phyloP scores from a whole-genome alignment of 805 yeast genomes.

The Cyberlindnera mississippiensis region DNA sequence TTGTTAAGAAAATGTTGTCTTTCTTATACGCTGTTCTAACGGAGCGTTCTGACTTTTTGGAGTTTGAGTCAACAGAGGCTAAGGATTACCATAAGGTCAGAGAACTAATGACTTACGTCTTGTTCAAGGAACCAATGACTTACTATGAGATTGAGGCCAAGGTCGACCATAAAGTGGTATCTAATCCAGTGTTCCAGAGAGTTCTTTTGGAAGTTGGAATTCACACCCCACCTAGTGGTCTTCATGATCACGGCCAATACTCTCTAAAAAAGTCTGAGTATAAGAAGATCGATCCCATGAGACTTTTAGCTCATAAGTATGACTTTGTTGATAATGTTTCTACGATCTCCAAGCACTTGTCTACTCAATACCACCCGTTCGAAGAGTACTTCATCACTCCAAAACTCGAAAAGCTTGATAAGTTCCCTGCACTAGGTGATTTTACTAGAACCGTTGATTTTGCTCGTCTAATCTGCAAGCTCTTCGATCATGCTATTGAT shows the following conservation, averaged over 20 bases:
- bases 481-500: constrained; percentile 50
- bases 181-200: constrained; percentile 52
- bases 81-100: constrained; percentile 31
- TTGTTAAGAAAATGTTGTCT: constrained; percentile 77
- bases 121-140: constrained; percentile 50
- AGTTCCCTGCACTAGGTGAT: constrained; percentile 42
- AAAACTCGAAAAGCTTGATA: constrained; percentile 26
- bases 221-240: constrained; percentile 62
- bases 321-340: constrained; percentile 51
- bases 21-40: constrained; percentile 66
- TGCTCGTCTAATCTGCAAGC: constrained; percentile 53
- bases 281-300: constrained; percentile 55
- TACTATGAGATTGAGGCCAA: constrained; percentile 46
- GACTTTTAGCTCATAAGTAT: constrained; percentile 39
- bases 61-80: constrained; percentile 31
- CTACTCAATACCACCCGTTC: constrained; percentile 22
- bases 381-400: constrained; percentile 48
- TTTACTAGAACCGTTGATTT: constrained; percentile 50
- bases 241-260: constrained; percentile 65
- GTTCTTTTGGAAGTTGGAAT: constrained; percentile 56
- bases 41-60: constrained; percentile 61
- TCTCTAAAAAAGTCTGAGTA: constrained; percentile 46
- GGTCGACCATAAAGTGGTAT: constrained; percentile 34
- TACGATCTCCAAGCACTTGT: constrained; percentile 41
- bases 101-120: constrained; percentile 43